Evolutionary conservation across 2,329 filamentous ascomycete species (phyloP).

Genomic region (Coccinonectria pachysandricola): DNA sequence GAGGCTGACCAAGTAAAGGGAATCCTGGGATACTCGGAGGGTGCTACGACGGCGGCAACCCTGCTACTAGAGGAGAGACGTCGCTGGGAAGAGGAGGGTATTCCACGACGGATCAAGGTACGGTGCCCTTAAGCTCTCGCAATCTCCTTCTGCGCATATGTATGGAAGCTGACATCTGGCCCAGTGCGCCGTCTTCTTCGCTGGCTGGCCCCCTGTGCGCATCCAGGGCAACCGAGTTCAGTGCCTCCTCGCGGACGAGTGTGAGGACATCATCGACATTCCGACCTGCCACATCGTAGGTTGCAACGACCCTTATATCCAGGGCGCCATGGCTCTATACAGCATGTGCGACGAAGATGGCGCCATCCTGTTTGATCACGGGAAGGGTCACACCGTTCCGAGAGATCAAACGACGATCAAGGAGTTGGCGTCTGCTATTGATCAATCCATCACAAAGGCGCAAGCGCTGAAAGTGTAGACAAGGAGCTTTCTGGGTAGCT

Average conservation of each 20-base stretch:
- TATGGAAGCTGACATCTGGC: constrained; percentile 25
- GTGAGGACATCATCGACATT: constrained; percentile 38
- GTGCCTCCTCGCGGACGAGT: constrained; percentile 39
- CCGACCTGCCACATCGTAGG: constrained; percentile 44
- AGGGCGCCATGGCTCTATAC: constrained; percentile 50
- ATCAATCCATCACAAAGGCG: constrained; percentile 1
- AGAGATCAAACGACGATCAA: constrained; percentile 38
- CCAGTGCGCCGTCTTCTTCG: constrained; percentile 41
- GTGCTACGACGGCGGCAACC: constrained; percentile 44
- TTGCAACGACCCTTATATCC: constrained; percentile 48
- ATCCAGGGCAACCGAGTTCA: constrained; percentile 26
- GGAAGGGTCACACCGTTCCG: constrained; percentile 53
- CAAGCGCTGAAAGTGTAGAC: not conserved
- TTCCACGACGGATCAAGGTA: constrained; percentile 27
- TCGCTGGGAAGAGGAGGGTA: constrained; percentile 21
- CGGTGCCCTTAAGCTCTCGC: constrained; percentile 1
- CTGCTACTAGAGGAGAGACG: constrained; percentile 40
- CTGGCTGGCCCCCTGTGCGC: constrained; percentile 42
- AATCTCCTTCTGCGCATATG: too few species aligned
- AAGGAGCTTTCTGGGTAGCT: too few species aligned
- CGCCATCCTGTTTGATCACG: constrained; percentile 53
- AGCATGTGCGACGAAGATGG: constrained; percentile 51
- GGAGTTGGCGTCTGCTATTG: constrained; percentile 26
- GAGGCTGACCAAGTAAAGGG: constrained; percentile 19
- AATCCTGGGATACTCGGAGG: constrained; percentile 52